Conservation (phyloP, 345 rosid species). For the Anastatica hierochuntica region DNA sequence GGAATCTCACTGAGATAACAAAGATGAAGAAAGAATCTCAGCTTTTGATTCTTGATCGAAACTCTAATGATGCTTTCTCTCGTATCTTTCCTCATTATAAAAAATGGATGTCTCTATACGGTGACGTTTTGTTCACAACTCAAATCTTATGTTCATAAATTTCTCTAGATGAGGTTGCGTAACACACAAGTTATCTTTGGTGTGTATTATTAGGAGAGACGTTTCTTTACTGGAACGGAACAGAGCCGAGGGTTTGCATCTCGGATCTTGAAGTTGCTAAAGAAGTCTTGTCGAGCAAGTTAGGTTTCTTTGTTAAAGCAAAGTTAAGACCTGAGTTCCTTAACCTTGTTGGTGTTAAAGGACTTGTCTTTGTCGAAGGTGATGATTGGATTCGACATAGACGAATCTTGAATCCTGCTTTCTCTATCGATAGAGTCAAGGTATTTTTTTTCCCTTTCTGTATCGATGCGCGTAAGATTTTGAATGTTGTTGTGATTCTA, state of each 20-base stretch:
- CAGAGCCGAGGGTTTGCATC: slow-evolving; percentile 25
- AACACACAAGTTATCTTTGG: background rate
- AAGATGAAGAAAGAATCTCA: slow-evolving; percentile 9
- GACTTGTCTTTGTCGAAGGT: slow-evolving; percentile 22
- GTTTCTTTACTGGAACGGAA: slow-evolving; percentile 33
- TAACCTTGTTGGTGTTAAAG: slow-evolving; percentile 21
- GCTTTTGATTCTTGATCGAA: background rate
- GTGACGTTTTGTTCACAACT: background rate
- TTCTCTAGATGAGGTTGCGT: background rate
- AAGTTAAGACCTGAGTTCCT: background rate
- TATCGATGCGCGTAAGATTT: no score
- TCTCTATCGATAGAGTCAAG: slow-evolving; percentile 34
- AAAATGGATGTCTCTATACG: slow-evolving; percentile 3
- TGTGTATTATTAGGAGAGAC: background rate
- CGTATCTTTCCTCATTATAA: slow-evolving; percentile 9
- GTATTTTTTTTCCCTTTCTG: no score
- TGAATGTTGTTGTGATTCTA: no score
- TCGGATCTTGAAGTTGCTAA: slow-evolving; percentile 29
- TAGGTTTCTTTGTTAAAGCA: slow-evolving; percentile 16
- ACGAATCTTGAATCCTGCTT: slow-evolving; percentile 32
- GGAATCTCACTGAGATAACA: slow-evolving; percentile 1
- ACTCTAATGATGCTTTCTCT: background rate
- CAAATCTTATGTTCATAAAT: no score
- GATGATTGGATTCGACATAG: slow-evolving; percentile 28
- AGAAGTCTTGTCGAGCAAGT: slow-evolving; percentile 26